phyloP scores from a whole-genome alignment of 129 eudicot species.

The Saposhnikovia divaricata region DNA sequence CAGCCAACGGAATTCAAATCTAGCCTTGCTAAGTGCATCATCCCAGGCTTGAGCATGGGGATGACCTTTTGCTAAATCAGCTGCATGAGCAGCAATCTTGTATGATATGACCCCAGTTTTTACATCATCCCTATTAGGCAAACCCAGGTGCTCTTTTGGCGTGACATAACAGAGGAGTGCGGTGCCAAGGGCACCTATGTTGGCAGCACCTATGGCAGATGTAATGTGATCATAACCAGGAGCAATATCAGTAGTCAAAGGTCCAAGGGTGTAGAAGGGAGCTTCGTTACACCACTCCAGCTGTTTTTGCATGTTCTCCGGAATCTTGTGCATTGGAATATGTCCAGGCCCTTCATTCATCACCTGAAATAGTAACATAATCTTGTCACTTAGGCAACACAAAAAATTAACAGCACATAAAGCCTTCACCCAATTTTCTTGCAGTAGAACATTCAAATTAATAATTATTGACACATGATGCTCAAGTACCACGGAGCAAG shows the following conservation, averaged over 20 bases:
- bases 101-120: slow-evolving; percentile 92
- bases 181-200: slow-evolving; percentile 96
- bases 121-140: slow-evolving; percentile 91
- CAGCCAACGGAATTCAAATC: slow-evolving; percentile 97
- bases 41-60: slow-evolving; percentile 96
- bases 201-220: slow-evolving; percentile 99
- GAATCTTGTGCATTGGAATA: slow-evolving; percentile 90
- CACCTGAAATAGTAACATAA: slow-evolving; percentile 37
- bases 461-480: too few relatives aligned
- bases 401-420: neutral
- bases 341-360: slow-evolving; percentile 99
- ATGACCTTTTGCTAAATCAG: slow-evolving; percentile 90
- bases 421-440: neutral
- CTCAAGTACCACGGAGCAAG: too few relatives aligned
- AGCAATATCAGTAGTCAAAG: slow-evolving; percentile 92
- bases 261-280: slow-evolving; percentile 97
- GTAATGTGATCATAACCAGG: slow-evolving; percentile 99
- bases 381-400: neutral
- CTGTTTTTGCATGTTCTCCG: slow-evolving; percentile 96
- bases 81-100: slow-evolving; percentile 99
- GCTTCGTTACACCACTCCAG: slow-evolving; percentile 98
- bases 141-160: slow-evolving; percentile 94
- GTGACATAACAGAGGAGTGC: slow-evolving; percentile 95
- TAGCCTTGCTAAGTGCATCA: slow-evolving; percentile 92
- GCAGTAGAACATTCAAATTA: neutral